Percentiles rank a stretch among this genome's conserved stretches.
These are phyloP conservation scores for Aspergillus mulundensis DNA, from an alignment of 495 filamentous ascomycete species.

Conservation along the genomic window DNA sequence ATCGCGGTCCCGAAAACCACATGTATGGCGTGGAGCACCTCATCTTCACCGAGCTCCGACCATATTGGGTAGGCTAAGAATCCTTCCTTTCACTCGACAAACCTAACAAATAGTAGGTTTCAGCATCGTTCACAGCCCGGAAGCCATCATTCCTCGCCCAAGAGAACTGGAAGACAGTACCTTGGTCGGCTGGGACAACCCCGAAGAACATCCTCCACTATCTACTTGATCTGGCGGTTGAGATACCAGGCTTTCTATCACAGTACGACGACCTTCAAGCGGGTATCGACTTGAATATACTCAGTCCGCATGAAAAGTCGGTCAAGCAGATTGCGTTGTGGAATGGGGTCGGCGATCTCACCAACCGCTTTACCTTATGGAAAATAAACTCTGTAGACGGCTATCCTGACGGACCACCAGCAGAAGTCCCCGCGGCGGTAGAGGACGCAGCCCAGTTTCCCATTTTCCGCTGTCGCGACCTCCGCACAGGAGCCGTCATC, in stretches of 20 bases:
- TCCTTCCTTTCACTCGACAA: background rate
- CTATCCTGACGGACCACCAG: slow-evolving; percentile 32
- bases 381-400: slow-evolving; percentile 31
- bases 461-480: slow-evolving; percentile 36
- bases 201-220: slow-evolving; percentile 42
- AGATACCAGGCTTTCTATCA: slow-evolving; percentile 32
- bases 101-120: slow-evolving; percentile 23
- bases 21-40: slow-evolving; percentile 44
- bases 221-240: slow-evolving; percentile 38
- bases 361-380: slow-evolving; percentile 32
- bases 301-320: slow-evolving; percentile 32
- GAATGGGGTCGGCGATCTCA: slow-evolving; percentile 36
- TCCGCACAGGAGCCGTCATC: slow-evolving; percentile 36
- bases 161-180: slow-evolving; percentile 43
- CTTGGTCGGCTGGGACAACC: slow-evolving; percentile 39
- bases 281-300: slow-evolving; percentile 15
- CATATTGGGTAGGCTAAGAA: slow-evolving; percentile 37
- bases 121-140: slow-evolving; percentile 30
- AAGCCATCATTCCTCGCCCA: slow-evolving; percentile 34
- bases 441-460: slow-evolving; percentile 32
- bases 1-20: slow-evolving; percentile 44
- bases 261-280: slow-evolving; percentile 32
- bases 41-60: slow-evolving; percentile 40
- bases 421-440: slow-evolving; percentile 24
- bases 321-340: slow-evolving; percentile 37